Percentiles rank a stretch among this genome's conserved stretches.
These are phyloP conservation scores for Mrakia gelida DNA, from an alignment of 768 basidiomycete genomes.

Conservation along the genomic window DNA sequence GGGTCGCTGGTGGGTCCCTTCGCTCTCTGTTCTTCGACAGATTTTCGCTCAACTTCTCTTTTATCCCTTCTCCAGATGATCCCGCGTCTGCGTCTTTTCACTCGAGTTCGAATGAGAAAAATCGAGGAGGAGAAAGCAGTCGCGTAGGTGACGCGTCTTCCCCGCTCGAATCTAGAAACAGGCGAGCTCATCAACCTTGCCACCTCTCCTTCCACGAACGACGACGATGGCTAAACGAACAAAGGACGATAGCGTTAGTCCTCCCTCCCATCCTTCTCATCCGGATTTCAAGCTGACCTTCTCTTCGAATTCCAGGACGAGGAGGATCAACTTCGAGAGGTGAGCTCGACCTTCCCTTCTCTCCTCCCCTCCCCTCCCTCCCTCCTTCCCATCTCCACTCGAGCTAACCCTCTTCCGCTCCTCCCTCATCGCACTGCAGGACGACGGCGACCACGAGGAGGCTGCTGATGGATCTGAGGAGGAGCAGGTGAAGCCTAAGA, in stretches of 20 bases:
- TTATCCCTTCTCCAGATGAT: neutral
- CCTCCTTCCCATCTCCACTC: too few species aligned
- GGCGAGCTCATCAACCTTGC: neutral
- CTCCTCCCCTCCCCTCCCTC: neutral
- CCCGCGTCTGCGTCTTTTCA: neutral
- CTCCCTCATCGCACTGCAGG: neutral
- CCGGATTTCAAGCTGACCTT: neutral
- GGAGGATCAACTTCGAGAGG: neutral
- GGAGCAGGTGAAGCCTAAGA: slow-evolving; percentile 3
- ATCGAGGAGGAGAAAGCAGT: neutral
- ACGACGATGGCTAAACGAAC: slow-evolving; percentile 10
- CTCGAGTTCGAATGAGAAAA: neutral
- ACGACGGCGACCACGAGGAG: neutral
- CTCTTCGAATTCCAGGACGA: neutral
- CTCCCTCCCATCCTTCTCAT: too few species aligned
- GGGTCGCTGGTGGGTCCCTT: neutral
- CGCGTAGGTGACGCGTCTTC: neutral
- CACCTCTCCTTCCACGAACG: neutral
- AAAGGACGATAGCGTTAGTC: neutral
- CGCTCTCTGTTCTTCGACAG: neutral
- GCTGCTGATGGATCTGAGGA: neutral
- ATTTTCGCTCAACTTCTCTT: neutral
- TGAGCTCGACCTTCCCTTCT: neutral
- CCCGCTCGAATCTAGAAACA: neutral
- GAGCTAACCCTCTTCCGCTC: neutral